phyloP scores from a whole-genome alignment of 345 rosid species.

The Aquilaria malaccensis region DNA sequence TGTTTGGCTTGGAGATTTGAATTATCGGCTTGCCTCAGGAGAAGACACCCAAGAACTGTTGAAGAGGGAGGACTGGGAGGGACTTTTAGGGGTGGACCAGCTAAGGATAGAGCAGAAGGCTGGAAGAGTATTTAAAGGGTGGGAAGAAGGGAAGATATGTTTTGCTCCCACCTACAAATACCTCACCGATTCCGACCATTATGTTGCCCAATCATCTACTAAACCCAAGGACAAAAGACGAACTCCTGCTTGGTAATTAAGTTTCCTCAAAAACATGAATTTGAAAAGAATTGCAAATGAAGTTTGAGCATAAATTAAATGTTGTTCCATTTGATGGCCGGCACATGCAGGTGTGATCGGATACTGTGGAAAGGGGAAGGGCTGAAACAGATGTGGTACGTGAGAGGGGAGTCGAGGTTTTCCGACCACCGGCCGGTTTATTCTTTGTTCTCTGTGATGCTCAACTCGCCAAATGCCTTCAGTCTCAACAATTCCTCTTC shows the following conservation, averaged over 20 bases:
- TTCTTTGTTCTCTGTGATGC: slow-evolving; percentile 54
- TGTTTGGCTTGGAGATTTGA: slow-evolving; percentile 97
- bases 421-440: slow-evolving; percentile 87
- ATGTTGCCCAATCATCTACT: slow-evolving; percentile 42
- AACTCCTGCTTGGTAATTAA: slow-evolving; percentile 80
- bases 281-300: too few relatives aligned
- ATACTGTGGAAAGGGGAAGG: slow-evolving; percentile 87
- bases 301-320: too few relatives aligned
- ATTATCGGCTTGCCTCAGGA: slow-evolving; percentile 67
- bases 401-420: slow-evolving; percentile 80
- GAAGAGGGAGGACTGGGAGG: slow-evolving; percentile 61
- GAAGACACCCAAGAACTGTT: slow-evolving; percentile 43
- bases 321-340: background rate
- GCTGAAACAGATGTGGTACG: slow-evolving; percentile 56
- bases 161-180: slow-evolving; percentile 98
- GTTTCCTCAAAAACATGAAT: too few relatives aligned
- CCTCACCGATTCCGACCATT: slow-evolving; percentile 52
- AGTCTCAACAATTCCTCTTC: slow-evolving; percentile 27
- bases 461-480: slow-evolving; percentile 21
- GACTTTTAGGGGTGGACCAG: slow-evolving; percentile 89
- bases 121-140: slow-evolving; percentile 73
- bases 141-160: slow-evolving; percentile 81
- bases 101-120: slow-evolving; percentile 63
- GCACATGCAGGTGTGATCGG: slow-evolving; percentile 63
- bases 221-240: slow-evolving; percentile 66